Evolutionary conservation across 108 stramenopile species (phyloP).

Genomic region (Cyclostephanos tholiformis): DNA sequence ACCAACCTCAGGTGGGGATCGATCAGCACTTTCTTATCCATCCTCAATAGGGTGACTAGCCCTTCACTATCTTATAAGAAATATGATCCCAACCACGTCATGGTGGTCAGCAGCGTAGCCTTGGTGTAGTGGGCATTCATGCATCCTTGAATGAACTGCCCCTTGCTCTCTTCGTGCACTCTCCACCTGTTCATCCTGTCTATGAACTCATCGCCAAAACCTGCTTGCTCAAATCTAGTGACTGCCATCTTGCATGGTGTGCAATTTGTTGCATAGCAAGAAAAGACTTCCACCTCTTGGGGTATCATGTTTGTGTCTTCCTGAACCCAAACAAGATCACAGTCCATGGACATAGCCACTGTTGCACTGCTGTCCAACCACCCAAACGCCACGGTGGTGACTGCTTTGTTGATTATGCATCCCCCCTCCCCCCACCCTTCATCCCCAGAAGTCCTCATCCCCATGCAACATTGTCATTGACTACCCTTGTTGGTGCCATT

Average conservation of each 20-base stretch:
- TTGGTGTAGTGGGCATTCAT: slow-evolving; percentile 16
- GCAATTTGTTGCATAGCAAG: no score
- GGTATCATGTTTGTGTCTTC: neutral
- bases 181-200: no score
- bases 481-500: no score
- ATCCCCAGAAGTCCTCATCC: no score
- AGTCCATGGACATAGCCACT: neutral
- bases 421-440: no score
- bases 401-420: no score
- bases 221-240: neutral
- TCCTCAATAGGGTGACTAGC: no score
- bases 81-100: slow-evolving; percentile 15
- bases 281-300: slow-evolving; percentile 2
- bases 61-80: neutral
- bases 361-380: no score
- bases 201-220: neutral
- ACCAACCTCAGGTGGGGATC: no score
- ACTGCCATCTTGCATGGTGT: slow-evolving; percentile 1
- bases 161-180: neutral
- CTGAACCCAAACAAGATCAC: slow-evolving; percentile 5
- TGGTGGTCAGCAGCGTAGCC: neutral
- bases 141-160: neutral
- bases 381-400: no score
- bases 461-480: no score
- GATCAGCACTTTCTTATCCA: no score